These are phyloP conservation scores for Arabidopsis arenosa DNA, from an alignment of 345 rosid species.

Conservation along the genomic window DNA sequence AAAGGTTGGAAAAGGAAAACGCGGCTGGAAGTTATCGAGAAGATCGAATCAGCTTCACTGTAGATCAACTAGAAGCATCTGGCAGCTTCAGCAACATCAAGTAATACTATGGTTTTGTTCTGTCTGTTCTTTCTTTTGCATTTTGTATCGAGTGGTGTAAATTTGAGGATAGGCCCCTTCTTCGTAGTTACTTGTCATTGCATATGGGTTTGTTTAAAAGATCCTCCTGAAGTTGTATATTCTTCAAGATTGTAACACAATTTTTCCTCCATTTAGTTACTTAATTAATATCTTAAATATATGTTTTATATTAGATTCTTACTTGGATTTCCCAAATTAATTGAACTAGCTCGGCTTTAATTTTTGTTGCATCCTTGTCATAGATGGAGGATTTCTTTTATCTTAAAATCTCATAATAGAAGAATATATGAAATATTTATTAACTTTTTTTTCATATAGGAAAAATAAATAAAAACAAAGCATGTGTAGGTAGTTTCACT, in stretches of 20 bases:
- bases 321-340: background rate
- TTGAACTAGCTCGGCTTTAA: background rate
- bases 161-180: slow-evolving; percentile 39
- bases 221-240: slow-evolving; percentile 43
- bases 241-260: slow-evolving; percentile 40
- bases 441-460: background rate
- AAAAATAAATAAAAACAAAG: background rate
- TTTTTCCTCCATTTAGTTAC: slow-evolving; percentile 2
- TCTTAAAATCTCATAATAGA: too few species aligned
- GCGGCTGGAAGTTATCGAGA: slow-evolving; percentile 78
- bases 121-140: slow-evolving; percentile 35
- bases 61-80: slow-evolving; percentile 24
- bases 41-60: slow-evolving; percentile 64
- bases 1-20: slow-evolving; percentile 98
- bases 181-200: slow-evolving; percentile 7
- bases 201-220: slow-evolving; percentile 37
- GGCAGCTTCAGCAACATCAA: slow-evolving; percentile 10
- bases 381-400: too few species aligned
- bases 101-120: slow-evolving; percentile 14
- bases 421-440: background rate
- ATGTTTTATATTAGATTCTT: background rate
- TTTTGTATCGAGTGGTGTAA: slow-evolving; percentile 40
- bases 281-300: slow-evolving; percentile 8
- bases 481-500: slow-evolving; percentile 16
- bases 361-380: background rate